Evolutionary conservation across 2,329 filamentous ascomycete genomes (phyloP).

Genomic region (Clonostachys solani): DNA sequence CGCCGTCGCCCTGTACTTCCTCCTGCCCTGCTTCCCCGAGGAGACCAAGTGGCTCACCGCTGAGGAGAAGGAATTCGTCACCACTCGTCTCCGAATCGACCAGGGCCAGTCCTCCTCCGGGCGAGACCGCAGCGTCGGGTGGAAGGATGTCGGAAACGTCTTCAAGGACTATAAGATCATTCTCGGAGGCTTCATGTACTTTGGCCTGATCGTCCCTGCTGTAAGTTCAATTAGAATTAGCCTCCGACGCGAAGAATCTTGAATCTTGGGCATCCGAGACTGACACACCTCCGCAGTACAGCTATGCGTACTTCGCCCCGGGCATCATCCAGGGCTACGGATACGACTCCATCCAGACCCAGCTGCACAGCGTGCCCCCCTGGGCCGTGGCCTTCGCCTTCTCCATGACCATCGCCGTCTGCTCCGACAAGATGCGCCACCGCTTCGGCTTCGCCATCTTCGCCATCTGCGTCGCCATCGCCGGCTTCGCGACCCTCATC

Average conservation of each 20-base stretch:
- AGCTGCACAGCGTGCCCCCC: conserved; percentile 53
- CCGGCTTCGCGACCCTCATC: conserved; percentile 73
- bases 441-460: conserved; percentile 73
- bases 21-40: conserved; percentile 71
- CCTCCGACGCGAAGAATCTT: no score
- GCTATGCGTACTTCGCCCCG: conserved; percentile 74
- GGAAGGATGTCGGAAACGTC: conserved; percentile 54
- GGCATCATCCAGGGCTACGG: conserved; percentile 66
- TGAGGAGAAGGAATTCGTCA: conserved; percentile 65
- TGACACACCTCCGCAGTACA: conserved; percentile 34
- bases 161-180: conserved; percentile 74
- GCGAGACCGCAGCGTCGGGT: conserved; percentile 55
- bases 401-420: conserved; percentile 67
- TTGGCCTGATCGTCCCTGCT: conserved; percentile 72
- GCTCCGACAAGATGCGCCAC: conserved; percentile 69
- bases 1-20: conserved; percentile 61
- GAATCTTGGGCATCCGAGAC: no score
- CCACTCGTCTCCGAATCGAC: conserved; percentile 62
- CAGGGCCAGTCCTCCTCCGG: conserved; percentile 56
- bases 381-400: conserved; percentile 72
- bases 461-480: conserved; percentile 64
- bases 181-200: conserved; percentile 75
- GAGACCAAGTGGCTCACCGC: conserved; percentile 67
- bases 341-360: conserved; percentile 53
- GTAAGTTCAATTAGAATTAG: no score